Percentiles rank a stretch among this genome's conserved stretches.
Conservation (phyloP, 169 alveolate genomes). For the Plasmodium coatneyi region DNA sequence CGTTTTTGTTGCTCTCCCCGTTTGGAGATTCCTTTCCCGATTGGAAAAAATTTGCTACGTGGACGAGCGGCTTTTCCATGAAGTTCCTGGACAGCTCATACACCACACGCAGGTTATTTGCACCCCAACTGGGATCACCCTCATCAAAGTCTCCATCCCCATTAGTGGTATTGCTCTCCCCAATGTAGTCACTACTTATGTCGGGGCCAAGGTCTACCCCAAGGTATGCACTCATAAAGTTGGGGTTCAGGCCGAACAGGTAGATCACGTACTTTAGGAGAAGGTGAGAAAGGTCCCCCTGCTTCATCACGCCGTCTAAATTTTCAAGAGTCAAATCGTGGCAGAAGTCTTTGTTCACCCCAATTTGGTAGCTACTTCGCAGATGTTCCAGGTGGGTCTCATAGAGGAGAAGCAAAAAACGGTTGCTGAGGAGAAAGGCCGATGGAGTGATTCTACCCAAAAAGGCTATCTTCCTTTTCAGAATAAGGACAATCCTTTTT, state of each 20-base stretch:
- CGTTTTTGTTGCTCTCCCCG: neutral
- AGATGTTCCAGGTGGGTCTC: neutral
- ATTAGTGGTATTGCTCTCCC: neutral
- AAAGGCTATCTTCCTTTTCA: slow-evolving; percentile 1
- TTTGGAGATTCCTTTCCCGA: neutral
- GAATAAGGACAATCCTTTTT: slow-evolving; percentile 6
- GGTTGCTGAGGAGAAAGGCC: neutral
- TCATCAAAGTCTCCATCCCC: neutral
- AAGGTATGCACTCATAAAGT: neutral
- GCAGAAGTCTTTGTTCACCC: slow-evolving; percentile 4
- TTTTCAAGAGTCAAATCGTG: neutral
- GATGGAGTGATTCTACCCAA: slow-evolving; percentile 9
- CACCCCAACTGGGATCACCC: neutral
- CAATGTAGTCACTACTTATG: neutral
- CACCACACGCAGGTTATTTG: neutral
- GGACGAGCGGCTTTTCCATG: neutral
- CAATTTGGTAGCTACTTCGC: neutral
- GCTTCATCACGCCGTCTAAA: slow-evolving; percentile 3
- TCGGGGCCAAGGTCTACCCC: neutral
- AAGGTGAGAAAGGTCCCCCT: slow-evolving; percentile 2
- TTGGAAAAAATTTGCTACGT: neutral
- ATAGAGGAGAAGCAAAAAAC: neutral
- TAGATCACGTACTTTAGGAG: slow-evolving; percentile 15
- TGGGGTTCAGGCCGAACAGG: neutral
- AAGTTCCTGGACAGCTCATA: neutral